Conservation (phyloP, 495 filamentous ascomycete species). For the Podospora bellae-mahoneyi region DNA sequence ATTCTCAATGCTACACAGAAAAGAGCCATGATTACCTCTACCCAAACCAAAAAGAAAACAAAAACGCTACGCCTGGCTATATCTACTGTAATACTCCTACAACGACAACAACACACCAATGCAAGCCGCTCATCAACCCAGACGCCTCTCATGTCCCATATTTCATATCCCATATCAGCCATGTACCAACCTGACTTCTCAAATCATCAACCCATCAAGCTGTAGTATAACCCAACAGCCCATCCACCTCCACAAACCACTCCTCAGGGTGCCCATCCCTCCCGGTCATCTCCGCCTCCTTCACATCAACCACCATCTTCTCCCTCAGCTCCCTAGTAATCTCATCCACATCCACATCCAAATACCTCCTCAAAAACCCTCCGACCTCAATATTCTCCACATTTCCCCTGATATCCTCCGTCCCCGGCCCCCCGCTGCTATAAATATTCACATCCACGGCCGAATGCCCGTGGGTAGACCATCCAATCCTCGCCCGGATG, state of each 20-base stretch:
- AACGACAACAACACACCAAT: neutral
- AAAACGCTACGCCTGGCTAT: neutral
- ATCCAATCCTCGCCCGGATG: constrained; percentile 82
- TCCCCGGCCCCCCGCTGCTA: constrained; percentile 53
- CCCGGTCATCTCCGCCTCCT: constrained; percentile 16
- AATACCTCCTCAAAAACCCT: constrained; percentile 70
- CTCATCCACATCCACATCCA: constrained; percentile 71
- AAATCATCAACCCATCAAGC: neutral
- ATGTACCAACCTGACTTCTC: neutral
- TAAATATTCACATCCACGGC: constrained; percentile 93
- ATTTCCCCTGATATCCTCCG: constrained; percentile 66
- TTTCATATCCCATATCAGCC: neutral
- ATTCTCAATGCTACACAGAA: neutral
- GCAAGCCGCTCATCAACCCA: neutral
- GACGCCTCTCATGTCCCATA: neutral
- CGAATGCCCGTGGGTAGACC: constrained; percentile 87
- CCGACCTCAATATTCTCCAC: constrained; percentile 95
- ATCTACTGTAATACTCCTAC: neutral
- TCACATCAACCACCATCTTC: constrained; percentile 41
- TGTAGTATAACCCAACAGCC: neutral
- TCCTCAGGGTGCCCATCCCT: constrained; percentile 15
- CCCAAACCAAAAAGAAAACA: neutral
- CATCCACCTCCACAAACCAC: constrained; percentile 16
- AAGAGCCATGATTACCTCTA: neutral
- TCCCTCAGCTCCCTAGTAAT: constrained; percentile 71